Base-by-base conservation (phyloP, 2,329 filamentous ascomycete species). In the Epichloe coenophiala region DNA sequence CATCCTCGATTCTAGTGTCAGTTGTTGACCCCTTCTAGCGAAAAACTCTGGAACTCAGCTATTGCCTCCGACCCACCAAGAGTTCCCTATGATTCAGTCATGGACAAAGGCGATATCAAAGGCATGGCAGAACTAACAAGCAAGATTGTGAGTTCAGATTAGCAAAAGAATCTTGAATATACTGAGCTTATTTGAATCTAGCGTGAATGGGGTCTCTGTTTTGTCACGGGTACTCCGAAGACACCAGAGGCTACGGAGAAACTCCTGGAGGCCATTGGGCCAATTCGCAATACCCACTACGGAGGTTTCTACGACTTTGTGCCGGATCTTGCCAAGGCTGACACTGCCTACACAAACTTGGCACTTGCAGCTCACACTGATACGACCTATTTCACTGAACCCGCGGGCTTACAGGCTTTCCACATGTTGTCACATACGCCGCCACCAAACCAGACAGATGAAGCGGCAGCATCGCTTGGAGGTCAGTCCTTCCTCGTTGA, bases 341-440 rank as follows among this genome's bases (percentile, higher is more conserved):
- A 95, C 61, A 94, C 87, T 1, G 89, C 89, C 3, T 98, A 97
- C 69, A 96, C 91, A 2, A 88, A 85, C 59, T 75, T 93, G 47
- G 82, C 83, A 1, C 77, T 98, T 3, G 80, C 81, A 19, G 84
- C 86, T 1, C 93, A 98, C 66, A 97, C 91, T 1, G 93, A 98
- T 68, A 97, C 81, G 6, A 95, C 91, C 1, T 97, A 98, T 67
- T 97, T 97, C 69, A 89, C 81, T 21, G 91, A 97, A 55, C 91
- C 93, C 0, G 83, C 87, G 2, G 88, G 91, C 9, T 76, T 98
- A 36, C 93, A 98, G 65, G 82, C 93, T 27, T 94, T 98, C 66
- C 93, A 98, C 63, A 73, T 96, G 45, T 77, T 97, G 31, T 93
- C 87, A 0, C 84, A 81, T 7, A 68, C 74, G 2, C 77, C 80